Evolutionary conservation across 1,284 basidiomycete genomes (phyloP), one percentile per base, ranked within the genome.

Genomic region (Caloboletus inedulis): DNA sequence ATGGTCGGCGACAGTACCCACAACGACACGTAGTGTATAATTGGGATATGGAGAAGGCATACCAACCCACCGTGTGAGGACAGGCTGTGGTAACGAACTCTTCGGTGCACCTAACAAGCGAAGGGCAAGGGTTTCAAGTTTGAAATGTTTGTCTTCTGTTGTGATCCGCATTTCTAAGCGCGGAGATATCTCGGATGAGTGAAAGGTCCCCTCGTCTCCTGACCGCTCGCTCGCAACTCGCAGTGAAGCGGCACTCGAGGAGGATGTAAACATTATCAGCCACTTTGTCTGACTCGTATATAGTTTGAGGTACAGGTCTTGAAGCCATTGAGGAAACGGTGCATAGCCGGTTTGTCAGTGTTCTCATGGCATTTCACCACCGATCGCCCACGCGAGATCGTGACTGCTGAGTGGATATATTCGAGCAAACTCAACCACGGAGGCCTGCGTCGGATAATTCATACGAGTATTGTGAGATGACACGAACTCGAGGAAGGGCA

Each of bases 71-170:
- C 16, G 4, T 7, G 3, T 3, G 5, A 29, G 4, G 14, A 14
- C 12, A 33, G 8, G 29, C 29, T 53, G 62, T 48, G 51, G 37
- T 30, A 64, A 43, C 13, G 42, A 55, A 49, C 69, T 66, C 18
- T 60, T 66, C 0, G 80, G 82, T 29, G 73, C 76, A 23, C 44
- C 34, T 12, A 34, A 21, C 12, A 42, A n/a, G 12, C 43, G 23
- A 23, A 23, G 30, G 10, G 21, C 21, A 14, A 43, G 8, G 19
- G 8, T 21, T 8, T 14, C 4, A 13, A 3, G 18, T 21, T 29
- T 31, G 18, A 30, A 29, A 18, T 43, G 43, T 19, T 21, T 43
- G 43, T 12, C 43, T 31, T 31, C 37, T 39, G 19, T 30, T 21
- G 19, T 30, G 42, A 8, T 30, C 9, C 6, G 39, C 37, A 10